Evolutionary conservation across 805 yeast genomes (phyloP), one percentile per base, ranked within the genome.

Genomic region (Ogataea allantospora): DNA sequence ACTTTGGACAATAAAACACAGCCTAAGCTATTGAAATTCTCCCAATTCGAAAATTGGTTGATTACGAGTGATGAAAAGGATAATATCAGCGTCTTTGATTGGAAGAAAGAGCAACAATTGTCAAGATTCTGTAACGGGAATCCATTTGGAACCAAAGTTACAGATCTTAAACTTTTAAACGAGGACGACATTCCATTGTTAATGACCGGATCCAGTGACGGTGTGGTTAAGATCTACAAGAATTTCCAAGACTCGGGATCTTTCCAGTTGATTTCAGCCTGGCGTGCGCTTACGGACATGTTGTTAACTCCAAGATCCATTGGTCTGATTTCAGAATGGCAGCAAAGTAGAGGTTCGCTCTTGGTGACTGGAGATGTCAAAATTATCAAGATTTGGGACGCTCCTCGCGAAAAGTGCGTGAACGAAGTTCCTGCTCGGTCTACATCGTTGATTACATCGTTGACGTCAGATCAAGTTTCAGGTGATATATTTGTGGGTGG

Each of bases 281-380:
- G 98, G 97, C 75, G 96, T 58, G 96, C 95, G 0, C 69, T 93
- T 41, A 83, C 95, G 0, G 96, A 89, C 58, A 70, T 91, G 54
- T 64, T 88, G 12, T 68, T 88, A 17, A 82, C 95, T 0, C 85
- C 91, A 17, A 73, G 86, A 52, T 81, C 88, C 18, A 78, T 87
- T 11, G 96, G 96, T 3, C 66, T 91, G 35, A 73, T 88, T 13
- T 78, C 89, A 8, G 98, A 93, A 50, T 93, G 99, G 99, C 98
- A 91, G 60, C 99, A 93, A 56, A 83, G 93, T 30, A 69, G 96
- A 43, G 99, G 99, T 0, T 78, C 95, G 0, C 66, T 93, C 25
- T 66, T 91, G 37, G 96, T 86, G 1, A 88, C 96, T 27, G 99
- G 99, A 30, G 98, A 93, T 66, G 95, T 87, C 7, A 86, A 89